A percentile compares a stretch with the other conserved stretches of the same genome.
These are phyloP conservation scores for Omphalotus guepiniiformis DNA, from an alignment of 768 basidiomycete species.

Conservation along the genomic window DNA sequence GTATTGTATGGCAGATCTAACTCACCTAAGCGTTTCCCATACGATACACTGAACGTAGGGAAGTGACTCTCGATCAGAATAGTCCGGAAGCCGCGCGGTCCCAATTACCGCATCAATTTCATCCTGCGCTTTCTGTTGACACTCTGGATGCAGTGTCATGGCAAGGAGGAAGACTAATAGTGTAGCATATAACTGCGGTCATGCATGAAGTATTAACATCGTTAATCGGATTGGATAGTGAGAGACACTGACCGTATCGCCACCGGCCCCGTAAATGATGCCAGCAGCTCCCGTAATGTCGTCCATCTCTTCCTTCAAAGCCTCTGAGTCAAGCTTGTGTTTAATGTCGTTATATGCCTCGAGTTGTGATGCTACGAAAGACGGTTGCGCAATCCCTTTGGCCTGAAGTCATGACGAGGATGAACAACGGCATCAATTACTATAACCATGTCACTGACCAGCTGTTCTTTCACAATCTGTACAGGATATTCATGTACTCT, in stretches of 20 bases:
- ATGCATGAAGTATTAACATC: background rate
- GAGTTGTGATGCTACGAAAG: slow-evolving; percentile 18
- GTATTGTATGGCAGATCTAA: too few species aligned
- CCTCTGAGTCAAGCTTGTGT: too few species aligned
- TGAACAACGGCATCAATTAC: slow-evolving; percentile 3
- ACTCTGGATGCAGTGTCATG: too few species aligned
- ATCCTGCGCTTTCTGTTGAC: too few species aligned
- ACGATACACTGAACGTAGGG: slow-evolving; percentile 29
- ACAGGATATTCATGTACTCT: slow-evolving; percentile 28
- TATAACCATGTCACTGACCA: too few species aligned
- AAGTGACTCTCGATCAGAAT: too few species aligned
- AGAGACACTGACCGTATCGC: slow-evolving; percentile 39
- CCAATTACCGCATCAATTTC: too few species aligned
- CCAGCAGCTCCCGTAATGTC: slow-evolving; percentile 19
- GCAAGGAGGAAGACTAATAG: slow-evolving; percentile 32
- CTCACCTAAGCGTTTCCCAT: slow-evolving; percentile 27
- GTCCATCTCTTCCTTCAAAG: slow-evolving; percentile 8
- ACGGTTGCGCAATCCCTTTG: slow-evolving; percentile 20
- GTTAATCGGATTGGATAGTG: too few species aligned
- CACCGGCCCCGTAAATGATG: slow-evolving; percentile 25
- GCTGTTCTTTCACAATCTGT: slow-evolving; percentile 23
- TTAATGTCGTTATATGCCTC: slow-evolving; percentile 12
- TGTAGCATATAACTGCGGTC: slow-evolving; percentile 26
- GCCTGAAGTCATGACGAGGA: slow-evolving; percentile 20
- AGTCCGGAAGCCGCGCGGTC: too few species aligned